A percentile compares a stretch with the other conserved stretches of the same genome.
These are phyloP conservation scores for Herpetomonas samuelpessoai DNA, from an alignment of 208 protist species.

Conservation along the genomic window DNA sequence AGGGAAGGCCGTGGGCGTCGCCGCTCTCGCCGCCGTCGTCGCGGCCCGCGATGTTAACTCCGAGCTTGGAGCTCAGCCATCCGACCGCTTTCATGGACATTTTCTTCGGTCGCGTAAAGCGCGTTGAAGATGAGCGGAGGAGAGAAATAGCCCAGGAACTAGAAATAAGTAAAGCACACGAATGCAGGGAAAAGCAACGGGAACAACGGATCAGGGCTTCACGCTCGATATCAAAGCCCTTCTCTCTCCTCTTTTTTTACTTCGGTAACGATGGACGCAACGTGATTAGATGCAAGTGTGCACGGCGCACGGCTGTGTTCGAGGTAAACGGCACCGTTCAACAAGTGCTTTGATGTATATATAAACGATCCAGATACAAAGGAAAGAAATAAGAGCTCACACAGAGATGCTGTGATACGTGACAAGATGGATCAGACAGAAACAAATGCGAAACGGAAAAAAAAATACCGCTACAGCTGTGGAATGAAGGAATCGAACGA, in stretches of 20 bases:
- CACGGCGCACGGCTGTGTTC: too few relatives aligned
- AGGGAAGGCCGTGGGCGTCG: neutral
- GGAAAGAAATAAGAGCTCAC: constrained; percentile 10
- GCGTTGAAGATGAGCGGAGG: neutral
- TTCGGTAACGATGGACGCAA: too few relatives aligned
- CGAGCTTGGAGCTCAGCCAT: constrained; percentile 79
- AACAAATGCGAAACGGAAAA: constrained; percentile 3
- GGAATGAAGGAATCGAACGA: constrained; percentile 7
- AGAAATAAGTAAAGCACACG: neutral
- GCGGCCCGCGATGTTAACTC: constrained; percentile 66
- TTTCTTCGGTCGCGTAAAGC: neutral
- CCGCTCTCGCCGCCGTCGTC: constrained; percentile 8
- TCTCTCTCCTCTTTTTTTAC: too few relatives aligned
- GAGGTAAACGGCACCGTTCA: too few relatives aligned
- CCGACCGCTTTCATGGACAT: constrained; percentile 74
- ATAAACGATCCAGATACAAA: constrained; percentile 3
- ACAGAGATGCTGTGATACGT: neutral
- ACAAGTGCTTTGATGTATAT: neutral
- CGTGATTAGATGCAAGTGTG: too few relatives aligned
- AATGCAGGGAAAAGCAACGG: too few relatives aligned
- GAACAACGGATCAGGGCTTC: too few relatives aligned
- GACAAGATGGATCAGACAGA: constrained; percentile 2
- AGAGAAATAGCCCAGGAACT: constrained; percentile 9
- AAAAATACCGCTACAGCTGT: too few relatives aligned
- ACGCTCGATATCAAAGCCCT: too few relatives aligned